Conservation (phyloP, 2,329 filamentous ascomycete species). For the Tolypocladium tropicale region DNA sequence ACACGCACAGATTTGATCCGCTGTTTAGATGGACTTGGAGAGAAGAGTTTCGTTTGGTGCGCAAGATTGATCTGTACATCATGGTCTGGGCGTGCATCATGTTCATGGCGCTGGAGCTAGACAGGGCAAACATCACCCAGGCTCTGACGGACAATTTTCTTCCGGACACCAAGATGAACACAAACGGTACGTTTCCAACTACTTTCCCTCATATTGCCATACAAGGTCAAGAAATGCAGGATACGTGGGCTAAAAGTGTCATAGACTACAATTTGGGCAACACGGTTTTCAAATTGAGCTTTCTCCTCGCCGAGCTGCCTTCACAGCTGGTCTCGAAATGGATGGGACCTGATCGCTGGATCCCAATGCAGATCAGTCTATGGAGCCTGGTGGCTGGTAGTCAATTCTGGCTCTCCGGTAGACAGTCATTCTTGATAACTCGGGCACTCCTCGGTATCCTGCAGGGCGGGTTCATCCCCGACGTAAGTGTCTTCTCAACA, state of each 20-base stretch:
- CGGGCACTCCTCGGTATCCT: constrained; percentile 29
- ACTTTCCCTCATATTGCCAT: not conserved
- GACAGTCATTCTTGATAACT: constrained; percentile 26
- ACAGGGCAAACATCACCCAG: constrained; percentile 35
- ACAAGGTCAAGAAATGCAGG: not conserved
- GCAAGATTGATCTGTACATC: constrained; percentile 30
- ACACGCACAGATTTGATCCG: constrained; percentile 36
- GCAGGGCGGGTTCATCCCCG: constrained; percentile 36
- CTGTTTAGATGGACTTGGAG: constrained; percentile 30
- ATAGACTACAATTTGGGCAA: constrained; percentile 23
- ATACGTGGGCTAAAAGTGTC: not conserved
- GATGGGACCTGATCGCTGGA: constrained; percentile 49
- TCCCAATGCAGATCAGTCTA: constrained; percentile 45
- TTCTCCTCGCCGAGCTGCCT: constrained; percentile 33
- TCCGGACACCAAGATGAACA: constrained; percentile 28
- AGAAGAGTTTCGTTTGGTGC: constrained; percentile 25
- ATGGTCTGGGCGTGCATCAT: constrained; percentile 36
- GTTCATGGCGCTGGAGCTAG: constrained; percentile 33
- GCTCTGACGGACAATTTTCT: constrained; percentile 39
- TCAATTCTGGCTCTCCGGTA: constrained; percentile 32
- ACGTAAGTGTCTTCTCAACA: constrained; percentile 13
- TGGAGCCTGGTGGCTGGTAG: constrained; percentile 43
- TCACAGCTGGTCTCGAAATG: constrained; percentile 50
- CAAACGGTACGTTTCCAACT: constrained; percentile 19
- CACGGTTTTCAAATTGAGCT: constrained; percentile 20